A percentile compares a stretch with the other conserved stretches of the same genome.
Conservation (phyloP, 2,329 filamentous ascomycete species). For the Trichoderma simmonsii region DNA sequence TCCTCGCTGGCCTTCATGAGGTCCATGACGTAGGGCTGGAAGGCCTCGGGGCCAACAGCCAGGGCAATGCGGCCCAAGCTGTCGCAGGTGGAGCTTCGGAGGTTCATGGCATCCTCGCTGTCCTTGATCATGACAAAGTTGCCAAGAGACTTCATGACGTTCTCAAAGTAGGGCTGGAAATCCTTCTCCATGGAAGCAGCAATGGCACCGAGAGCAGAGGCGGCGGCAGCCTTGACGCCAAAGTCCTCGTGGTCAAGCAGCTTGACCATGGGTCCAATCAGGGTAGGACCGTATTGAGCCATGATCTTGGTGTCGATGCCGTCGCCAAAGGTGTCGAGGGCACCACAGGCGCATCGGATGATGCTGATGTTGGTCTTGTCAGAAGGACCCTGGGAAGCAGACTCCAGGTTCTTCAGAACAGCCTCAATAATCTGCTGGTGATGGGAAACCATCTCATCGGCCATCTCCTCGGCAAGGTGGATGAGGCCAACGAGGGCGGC, state of each 20-base stretch:
- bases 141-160: conserved; percentile 86
- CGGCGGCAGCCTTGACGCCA: conserved; percentile 85
- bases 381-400: conserved; percentile 65
- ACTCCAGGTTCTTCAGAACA: conserved; percentile 83
- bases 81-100: conserved; percentile 87
- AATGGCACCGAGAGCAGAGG: conserved; percentile 86
- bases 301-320: conserved; percentile 77
- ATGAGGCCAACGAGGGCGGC: conserved; percentile 85
- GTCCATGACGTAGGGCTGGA: conserved; percentile 86
- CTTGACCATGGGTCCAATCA: conserved; percentile 80
- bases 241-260: conserved; percentile 82
- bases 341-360: conserved; percentile 84
- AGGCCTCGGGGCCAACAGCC: conserved; percentile 79
- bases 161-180: conserved; percentile 88
- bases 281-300: conserved; percentile 73
- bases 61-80: conserved; percentile 89
- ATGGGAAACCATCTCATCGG: conserved; percentile 82
- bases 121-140: conserved; percentile 83
- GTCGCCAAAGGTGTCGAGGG: conserved; percentile 86
- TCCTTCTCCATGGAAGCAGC: conserved; percentile 77
- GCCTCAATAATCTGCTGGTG: conserved; percentile 81
- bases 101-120: conserved; percentile 81
- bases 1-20: conserved; percentile 93
- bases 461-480: conserved; percentile 86
- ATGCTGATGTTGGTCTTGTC: conserved; percentile 79